phyloP scores from a whole-genome alignment of 176 grass and related monocot genomes.

The Oropetium thomaeum region DNA sequence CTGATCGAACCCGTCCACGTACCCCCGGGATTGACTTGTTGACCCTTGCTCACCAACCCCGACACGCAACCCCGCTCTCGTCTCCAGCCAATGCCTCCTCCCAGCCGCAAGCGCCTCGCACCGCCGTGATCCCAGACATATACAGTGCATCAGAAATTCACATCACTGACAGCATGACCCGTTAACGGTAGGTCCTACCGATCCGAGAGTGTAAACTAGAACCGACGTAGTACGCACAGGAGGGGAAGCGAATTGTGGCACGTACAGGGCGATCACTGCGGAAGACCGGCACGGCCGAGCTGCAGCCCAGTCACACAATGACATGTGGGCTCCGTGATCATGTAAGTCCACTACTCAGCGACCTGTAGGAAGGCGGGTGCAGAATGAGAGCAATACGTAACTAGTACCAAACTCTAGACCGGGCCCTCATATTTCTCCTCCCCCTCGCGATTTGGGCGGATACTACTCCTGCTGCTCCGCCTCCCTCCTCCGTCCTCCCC shows the following conservation, averaged over 20 bases:
- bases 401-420: conserved; percentile 42
- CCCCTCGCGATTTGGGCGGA: conserved; percentile 23
- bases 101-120: conserved; percentile 10
- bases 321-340: neutral
- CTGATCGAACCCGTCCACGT: conserved; percentile 3
- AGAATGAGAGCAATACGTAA: neutral
- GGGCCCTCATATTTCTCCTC: conserved; percentile 3
- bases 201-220: accelerated
- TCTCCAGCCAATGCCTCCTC: neutral
- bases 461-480: neutral
- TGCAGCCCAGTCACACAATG: neutral
- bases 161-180: neutral
- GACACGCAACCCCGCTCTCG: conserved; percentile 29
- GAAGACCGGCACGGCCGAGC: neutral
- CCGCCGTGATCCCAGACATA: conserved; percentile 13
- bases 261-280: conserved; percentile 2
- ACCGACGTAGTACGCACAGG: neutral
- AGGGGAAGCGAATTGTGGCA: conserved; percentile 1
- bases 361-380: neutral
- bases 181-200: accelerated
- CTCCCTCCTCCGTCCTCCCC: neutral
- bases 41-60: conserved; percentile 11
- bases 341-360: neutral
- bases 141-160: accelerated
- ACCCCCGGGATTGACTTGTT: conserved; percentile 12